phyloP scores from a whole-genome alignment of 805 yeast genomes.

The Yarrowia sp. region DNA sequence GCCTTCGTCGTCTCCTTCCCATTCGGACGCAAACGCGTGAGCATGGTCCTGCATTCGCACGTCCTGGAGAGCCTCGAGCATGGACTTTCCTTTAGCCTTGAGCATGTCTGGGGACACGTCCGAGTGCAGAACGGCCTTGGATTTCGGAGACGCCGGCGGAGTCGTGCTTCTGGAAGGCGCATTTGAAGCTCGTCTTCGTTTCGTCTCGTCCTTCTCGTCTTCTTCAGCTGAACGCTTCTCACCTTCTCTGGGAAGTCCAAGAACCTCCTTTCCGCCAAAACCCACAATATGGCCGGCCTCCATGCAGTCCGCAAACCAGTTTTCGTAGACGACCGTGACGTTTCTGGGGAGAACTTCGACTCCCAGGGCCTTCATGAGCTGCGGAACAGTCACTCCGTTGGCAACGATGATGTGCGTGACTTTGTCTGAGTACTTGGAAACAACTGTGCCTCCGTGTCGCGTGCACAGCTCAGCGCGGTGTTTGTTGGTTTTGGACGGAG shows the following conservation, averaged over 20 bases:
- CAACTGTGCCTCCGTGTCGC: conserved; percentile 9
- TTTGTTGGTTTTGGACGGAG: neutral
- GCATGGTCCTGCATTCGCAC: conserved; percentile 9
- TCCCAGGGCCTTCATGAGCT: neutral
- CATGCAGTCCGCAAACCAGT: conserved; percentile 25
- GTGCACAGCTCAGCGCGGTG: neutral
- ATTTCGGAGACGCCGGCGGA: conserved; percentile 20
- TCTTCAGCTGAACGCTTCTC: neutral
- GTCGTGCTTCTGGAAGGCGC: neutral
- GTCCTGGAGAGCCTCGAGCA: conserved; percentile 20
- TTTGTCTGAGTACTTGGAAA: neutral
- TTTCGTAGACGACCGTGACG: conserved; percentile 7
- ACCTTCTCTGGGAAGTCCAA: neutral
- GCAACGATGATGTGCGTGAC: conserved; percentile 1
- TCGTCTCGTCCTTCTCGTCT: neutral
- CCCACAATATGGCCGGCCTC: conserved; percentile 8
- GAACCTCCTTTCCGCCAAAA: neutral
- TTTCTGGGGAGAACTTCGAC: neutral
- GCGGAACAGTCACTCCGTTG: neutral
- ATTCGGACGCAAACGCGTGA: neutral
- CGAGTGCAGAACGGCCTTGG: neutral
- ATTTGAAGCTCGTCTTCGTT: neutral
- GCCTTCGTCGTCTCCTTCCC: neutral
- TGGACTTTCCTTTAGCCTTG: neutral
- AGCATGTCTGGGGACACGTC: neutral